Evolutionary conservation across 306 rosid species (phyloP).

Genomic region (Styphnolobium japonicum): DNA sequence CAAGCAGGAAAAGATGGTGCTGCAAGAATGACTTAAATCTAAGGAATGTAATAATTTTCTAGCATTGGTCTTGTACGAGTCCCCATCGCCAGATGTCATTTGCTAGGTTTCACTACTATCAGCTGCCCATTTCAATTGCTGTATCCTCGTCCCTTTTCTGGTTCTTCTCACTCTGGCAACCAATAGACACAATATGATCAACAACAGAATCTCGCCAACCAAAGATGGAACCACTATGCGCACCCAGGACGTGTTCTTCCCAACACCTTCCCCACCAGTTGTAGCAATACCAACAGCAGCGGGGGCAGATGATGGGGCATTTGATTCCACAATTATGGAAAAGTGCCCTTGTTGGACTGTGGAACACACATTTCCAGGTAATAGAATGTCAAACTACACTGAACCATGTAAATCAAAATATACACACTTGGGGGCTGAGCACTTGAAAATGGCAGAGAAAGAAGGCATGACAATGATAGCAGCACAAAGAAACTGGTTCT

Average conservation of each 20-base stretch:
- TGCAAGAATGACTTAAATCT: constrained; percentile 9
- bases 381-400: constrained; percentile 33
- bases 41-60: constrained; percentile 46
- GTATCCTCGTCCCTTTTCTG: not conserved
- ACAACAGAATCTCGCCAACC: constrained; percentile 30
- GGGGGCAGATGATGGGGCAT: constrained; percentile 24
- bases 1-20: not conserved
- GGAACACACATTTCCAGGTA: constrained; percentile 42
- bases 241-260: not conserved
- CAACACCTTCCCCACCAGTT: not conserved
- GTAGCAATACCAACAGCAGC: not conserved
- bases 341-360: constrained; percentile 50
- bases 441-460: constrained; percentile 20
- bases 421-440: constrained; percentile 41
- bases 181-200: constrained; percentile 18
- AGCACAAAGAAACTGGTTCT: constrained; percentile 9
- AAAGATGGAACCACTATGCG: constrained; percentile 27
- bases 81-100: constrained; percentile 31
- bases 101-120: constrained; percentile 19
- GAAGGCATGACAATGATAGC: not conserved
- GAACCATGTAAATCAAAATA: constrained; percentile 49
- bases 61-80: constrained; percentile 49
- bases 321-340: constrained; percentile 45
- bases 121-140: constrained; percentile 30
- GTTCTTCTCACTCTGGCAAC: constrained; percentile 11